A percentile compares a stretch with the other conserved stretches of the same genome.
These are phyloP conservation scores for Pseudohalonectria lignicola DNA, from an alignment of 2,329 filamentous ascomycete genomes.

Conservation along the genomic window DNA sequence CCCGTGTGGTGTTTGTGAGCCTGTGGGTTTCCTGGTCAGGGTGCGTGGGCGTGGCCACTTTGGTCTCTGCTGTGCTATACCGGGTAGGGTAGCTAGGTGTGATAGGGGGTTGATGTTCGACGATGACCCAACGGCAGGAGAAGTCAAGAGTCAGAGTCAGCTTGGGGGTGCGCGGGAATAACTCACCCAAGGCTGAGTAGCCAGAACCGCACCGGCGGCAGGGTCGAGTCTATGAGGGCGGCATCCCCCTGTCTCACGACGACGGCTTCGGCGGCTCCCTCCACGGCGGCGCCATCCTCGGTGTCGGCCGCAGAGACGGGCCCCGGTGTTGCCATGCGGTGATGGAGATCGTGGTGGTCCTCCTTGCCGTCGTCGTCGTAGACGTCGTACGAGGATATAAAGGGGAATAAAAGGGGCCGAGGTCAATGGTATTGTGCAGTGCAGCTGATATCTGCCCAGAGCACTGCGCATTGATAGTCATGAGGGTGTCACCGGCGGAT, in stretches of 20 bases:
- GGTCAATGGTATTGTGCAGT: too few species aligned
- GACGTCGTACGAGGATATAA: neutral
- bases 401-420: too few species aligned
- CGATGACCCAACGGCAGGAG: neutral
- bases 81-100: neutral
- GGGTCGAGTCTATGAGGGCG: slow-evolving; percentile 1
- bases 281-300: neutral
- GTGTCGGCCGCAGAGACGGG: neutral
- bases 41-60: too few species aligned
- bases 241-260: neutral
- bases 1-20: neutral
- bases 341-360: neutral
- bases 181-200: slow-evolving; percentile 8
- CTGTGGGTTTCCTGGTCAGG: neutral
- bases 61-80: neutral
- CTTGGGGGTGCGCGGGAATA: too few species aligned
- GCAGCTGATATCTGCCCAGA: too few species aligned
- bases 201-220: slow-evolving; percentile 9
- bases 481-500: neutral
- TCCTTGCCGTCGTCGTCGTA: neutral
- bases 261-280: neutral
- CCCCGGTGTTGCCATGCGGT: neutral
- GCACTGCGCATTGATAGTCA: too few species aligned
- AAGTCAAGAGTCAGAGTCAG: too few species aligned
- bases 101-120: too few species aligned